Percentiles rank a stretch among this genome's conserved stretches.
These are phyloP conservation scores for Plenodomus tracheiphilus DNA, from an alignment of 2,329 filamentous ascomycete species.

Conservation along the genomic window DNA sequence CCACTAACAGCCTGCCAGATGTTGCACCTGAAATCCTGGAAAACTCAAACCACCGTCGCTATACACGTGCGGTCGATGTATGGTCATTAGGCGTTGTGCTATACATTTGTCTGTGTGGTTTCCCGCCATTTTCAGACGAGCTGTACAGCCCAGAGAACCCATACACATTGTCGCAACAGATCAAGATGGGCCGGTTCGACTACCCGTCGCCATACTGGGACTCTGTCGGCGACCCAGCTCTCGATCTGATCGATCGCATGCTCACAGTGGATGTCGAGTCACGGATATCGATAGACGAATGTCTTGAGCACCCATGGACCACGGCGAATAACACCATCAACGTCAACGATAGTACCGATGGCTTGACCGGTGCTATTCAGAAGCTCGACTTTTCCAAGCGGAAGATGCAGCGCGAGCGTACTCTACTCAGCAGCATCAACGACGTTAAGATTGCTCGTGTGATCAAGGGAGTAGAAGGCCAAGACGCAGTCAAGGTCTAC, in stretches of 20 bases:
- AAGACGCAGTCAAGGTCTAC: constrained; percentile 48
- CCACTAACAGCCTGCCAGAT: constrained; percentile 53
- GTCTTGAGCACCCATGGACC: constrained; percentile 88
- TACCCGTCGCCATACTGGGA: constrained; percentile 98
- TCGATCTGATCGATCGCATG: constrained; percentile 95
- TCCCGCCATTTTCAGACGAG: constrained; percentile 96
- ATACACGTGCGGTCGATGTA: constrained; percentile 92
- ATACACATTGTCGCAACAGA: constrained; percentile 85
- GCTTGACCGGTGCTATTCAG: constrained; percentile 83
- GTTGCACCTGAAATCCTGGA: constrained; percentile 95
- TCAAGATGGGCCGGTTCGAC: constrained; percentile 84
- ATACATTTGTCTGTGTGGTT: constrained; percentile 96
- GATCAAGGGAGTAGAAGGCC: constrained; percentile 58
- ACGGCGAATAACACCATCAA: constrained; percentile 56
- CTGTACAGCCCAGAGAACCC: constrained; percentile 80
- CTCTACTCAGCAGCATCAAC: constrained; percentile 80
- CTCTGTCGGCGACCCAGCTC: constrained; percentile 78
- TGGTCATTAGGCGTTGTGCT: constrained; percentile 98
- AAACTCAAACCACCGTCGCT: constrained; percentile 78
- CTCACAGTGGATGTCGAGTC: constrained; percentile 82
- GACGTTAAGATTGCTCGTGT: constrained; percentile 67
- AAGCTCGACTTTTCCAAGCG: constrained; percentile 82
- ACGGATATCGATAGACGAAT: constrained; percentile 87
- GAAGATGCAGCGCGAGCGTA: constrained; percentile 79
- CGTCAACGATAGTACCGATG: constrained; percentile 85